Evolutionary conservation across 768 basidiomycete genomes (phyloP).

Genomic region (Tephrocybe sp.): DNA sequence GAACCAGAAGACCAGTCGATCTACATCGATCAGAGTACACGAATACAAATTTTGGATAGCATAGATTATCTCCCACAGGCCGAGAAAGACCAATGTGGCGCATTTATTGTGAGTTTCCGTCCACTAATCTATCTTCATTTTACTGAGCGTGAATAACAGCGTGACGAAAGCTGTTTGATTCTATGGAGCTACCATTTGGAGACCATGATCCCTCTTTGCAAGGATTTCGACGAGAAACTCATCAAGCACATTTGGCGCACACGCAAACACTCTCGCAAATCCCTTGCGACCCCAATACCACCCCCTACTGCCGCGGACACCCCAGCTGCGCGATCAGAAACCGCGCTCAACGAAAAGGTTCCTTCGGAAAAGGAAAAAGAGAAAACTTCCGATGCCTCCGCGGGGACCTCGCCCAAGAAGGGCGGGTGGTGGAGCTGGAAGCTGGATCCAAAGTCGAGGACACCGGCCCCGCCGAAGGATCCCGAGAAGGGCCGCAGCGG

Average conservation of each 20-base stretch:
- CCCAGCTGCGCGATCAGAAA: constrained; percentile 19
- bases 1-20: constrained; percentile 51
- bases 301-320: constrained; percentile 1
- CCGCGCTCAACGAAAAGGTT: constrained; percentile 35
- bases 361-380: constrained; percentile 20
- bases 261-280: constrained; percentile 27
- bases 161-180: constrained; percentile 75
- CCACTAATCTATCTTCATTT: background rate
- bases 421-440: constrained; percentile 45
- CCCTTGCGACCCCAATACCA: constrained; percentile 9
- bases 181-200: constrained; percentile 78
- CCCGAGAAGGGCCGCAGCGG: constrained; percentile 37
- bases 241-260: constrained; percentile 79
- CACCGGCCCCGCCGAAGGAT: constrained; percentile 19
- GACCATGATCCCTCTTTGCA: constrained; percentile 62
- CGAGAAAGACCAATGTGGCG: constrained; percentile 87
- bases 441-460: constrained; percentile 28
- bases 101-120: constrained; percentile 56
- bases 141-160: constrained; percentile 24
- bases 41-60: constrained; percentile 79
- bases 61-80: constrained; percentile 67
- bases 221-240: constrained; percentile 74
- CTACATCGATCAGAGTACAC: constrained; percentile 75
- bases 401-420: constrained; percentile 13
- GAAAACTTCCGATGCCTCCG: background rate